Evolutionary conservation across 108 stramenopile genomes (phyloP), one percentile per base, ranked within the genome.

Genomic region (Fistulifera pelliculosa): DNA sequence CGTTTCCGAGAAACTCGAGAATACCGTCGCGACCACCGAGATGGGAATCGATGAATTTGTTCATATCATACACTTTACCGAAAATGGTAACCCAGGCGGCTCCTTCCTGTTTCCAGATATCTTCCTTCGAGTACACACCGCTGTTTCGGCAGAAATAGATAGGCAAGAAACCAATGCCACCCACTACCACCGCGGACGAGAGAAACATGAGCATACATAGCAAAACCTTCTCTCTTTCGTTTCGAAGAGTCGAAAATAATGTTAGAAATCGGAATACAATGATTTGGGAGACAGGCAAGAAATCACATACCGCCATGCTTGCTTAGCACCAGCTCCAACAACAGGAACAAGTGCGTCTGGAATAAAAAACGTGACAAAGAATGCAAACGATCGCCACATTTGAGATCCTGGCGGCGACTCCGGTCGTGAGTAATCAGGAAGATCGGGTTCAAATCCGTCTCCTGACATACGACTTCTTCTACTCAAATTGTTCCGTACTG

Each of bases 91-190:
- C 69, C 74, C 74, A 75, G 17, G 69, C 58, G 44, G 70, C 69
- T n/a, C 24, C 42, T 1, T 35, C 28, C 45, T 47, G 45, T 19
- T 47, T 4, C 21, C 22, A 22, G 45, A 47, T 47, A 22, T 47
- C 45, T 47, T 23, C 22, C 10, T 47, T 19, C 10, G 45, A 22
- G 45, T 22, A 47, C 3, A 22, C 21, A 7, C 22, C 58, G n/a
- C 62, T 22, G 24, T 71, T 62, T 31, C 61, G 39, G 53, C 74
- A 75, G 21, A 75, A 67, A 54, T 71, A 60, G 3, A 75, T 47
- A 42, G 74, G 74, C 14, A 75, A 19, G 54, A 75, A 75, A 23
- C 74, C 74, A 40, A 75, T 70, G n/a, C 66, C 53, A 0, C 74
- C 74, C 40, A 75, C 74, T 38, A 75, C 64, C 66, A 65, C 53